Conservation (phyloP, 129 eudicot genomes). For the Daucus carota region DNA sequence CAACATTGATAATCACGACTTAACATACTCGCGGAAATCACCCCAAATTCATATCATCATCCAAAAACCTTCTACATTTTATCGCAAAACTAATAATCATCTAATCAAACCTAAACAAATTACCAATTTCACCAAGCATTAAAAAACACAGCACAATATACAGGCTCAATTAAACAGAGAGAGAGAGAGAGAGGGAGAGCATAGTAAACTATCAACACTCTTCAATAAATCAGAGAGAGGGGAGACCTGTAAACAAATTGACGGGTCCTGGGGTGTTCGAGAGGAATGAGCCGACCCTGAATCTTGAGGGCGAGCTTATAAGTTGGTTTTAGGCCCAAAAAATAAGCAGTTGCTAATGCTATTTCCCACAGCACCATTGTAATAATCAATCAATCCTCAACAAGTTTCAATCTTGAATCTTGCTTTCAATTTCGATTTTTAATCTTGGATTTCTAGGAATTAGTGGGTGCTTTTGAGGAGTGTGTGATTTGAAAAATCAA, state of each 20-base stretch:
- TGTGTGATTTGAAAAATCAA: not conserved
- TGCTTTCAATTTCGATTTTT: not conserved
- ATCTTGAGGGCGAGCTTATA: constrained; percentile 62
- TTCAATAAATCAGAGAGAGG: too few species aligned
- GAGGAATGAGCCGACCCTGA: constrained; percentile 63
- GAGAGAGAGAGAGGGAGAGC: too few species aligned
- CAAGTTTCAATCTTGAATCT: too few species aligned
- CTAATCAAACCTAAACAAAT: not conserved
- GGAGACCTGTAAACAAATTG: constrained; percentile 51
- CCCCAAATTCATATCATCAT: not conserved
- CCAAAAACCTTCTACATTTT: not conserved
- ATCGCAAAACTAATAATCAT: not conserved
- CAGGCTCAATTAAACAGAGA: too few species aligned
- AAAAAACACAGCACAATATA: too few species aligned
- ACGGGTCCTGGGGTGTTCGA: constrained; percentile 52
- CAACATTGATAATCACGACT: not conserved
- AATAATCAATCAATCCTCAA: not conserved
- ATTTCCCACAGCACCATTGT: constrained; percentile 94
- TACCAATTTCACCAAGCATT: too few species aligned
- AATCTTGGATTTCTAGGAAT: too few species aligned
- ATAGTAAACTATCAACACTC: too few species aligned
- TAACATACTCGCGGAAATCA: not conserved
- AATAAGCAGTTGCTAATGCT: constrained; percentile 81
- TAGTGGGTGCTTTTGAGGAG: too few species aligned
- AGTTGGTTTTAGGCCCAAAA: constrained; percentile 76